These are phyloP conservation scores for Asterionellopsis glacialis DNA, from an alignment of 108 stramenopile species.

Conservation along the genomic window DNA sequence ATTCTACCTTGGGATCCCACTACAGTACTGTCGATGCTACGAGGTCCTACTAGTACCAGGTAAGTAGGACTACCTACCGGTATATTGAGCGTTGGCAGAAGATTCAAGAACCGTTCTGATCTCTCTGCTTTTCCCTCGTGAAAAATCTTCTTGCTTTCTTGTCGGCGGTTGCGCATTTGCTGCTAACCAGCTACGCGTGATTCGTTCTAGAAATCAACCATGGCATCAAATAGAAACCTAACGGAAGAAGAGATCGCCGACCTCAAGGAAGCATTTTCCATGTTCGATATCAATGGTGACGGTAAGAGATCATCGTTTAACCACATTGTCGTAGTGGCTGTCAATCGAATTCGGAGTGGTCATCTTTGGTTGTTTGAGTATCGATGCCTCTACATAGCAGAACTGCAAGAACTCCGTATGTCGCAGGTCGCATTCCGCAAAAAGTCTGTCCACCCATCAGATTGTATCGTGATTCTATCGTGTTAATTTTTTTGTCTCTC, in stretches of 20 bases:
- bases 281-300: conserved; percentile 85
- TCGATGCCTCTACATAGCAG: not conserved
- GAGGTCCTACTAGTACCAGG: too few relatives aligned
- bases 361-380: not conserved
- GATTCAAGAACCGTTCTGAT: conserved; percentile 1
- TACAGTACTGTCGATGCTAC: too few relatives aligned
- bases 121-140: conserved; percentile 2
- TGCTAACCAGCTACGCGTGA: not conserved
- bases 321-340: not conserved
- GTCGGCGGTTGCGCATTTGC: not conserved
- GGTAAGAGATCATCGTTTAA: conserved; percentile 38
- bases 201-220: not conserved
- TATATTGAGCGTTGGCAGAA: too few relatives aligned
- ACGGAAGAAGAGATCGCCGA: conserved; percentile 86
- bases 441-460: too few relatives aligned
- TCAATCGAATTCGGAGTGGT: not conserved
- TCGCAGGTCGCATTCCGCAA: too few relatives aligned
- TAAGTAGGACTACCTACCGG: too few relatives aligned
- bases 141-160: not conserved
- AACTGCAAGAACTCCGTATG: too few relatives aligned
- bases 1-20: too few relatives aligned
- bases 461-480: too few relatives aligned
- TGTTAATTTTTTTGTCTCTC: too few relatives aligned
- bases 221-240: conserved; percentile 9
- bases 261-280: conserved; percentile 83